A percentile compares a stretch with the other conserved stretches of the same genome.
phyloP scores from a whole-genome alignment of 345 rosid species.

The Gossypium arboreum region DNA sequence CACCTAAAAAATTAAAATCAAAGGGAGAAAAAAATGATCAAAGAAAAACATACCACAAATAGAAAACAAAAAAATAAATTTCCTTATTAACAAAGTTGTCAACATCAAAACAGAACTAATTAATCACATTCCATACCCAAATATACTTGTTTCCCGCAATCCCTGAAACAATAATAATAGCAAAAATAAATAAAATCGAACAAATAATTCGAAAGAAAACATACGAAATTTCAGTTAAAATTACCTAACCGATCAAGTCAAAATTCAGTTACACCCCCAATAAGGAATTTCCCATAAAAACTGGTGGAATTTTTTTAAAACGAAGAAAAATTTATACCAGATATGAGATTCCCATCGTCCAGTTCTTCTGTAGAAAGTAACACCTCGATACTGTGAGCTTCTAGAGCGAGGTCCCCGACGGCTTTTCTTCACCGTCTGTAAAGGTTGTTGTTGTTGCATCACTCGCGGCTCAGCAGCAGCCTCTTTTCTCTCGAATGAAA shows the following conservation, averaged over 20 bases:
- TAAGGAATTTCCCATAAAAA: not conserved
- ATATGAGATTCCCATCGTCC: constrained; percentile 99
- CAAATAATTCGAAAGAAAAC: not conserved
- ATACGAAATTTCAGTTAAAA: not conserved
- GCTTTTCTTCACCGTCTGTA: constrained; percentile 67
- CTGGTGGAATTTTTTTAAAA: not conserved
- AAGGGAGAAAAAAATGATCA: constrained; percentile 12
- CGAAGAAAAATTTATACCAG: constrained; percentile 37
- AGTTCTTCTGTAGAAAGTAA: constrained; percentile 89
- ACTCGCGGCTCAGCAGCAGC: constrained; percentile 34
- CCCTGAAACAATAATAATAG: constrained; percentile 49
- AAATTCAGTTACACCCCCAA: constrained; percentile 11
- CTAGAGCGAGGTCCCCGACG: constrained; percentile 96
- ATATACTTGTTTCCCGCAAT: constrained; percentile 95
- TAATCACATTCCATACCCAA: constrained; percentile 52
- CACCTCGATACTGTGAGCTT: constrained; percentile 95
- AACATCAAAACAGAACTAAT: constrained; percentile 1
- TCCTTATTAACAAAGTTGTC: not conserved
- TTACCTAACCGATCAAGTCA: not conserved
- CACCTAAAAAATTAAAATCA: constrained; percentile 51
- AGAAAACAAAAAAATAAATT: not conserved
- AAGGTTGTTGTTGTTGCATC: constrained; percentile 37
- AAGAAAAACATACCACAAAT: constrained; percentile 4
- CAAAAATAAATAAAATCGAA: not conserved
- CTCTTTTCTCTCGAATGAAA: constrained; percentile 35